Evolutionary conservation across 345 rosid genomes (phyloP).

Genomic region (Stellera chamaejasme): DNA sequence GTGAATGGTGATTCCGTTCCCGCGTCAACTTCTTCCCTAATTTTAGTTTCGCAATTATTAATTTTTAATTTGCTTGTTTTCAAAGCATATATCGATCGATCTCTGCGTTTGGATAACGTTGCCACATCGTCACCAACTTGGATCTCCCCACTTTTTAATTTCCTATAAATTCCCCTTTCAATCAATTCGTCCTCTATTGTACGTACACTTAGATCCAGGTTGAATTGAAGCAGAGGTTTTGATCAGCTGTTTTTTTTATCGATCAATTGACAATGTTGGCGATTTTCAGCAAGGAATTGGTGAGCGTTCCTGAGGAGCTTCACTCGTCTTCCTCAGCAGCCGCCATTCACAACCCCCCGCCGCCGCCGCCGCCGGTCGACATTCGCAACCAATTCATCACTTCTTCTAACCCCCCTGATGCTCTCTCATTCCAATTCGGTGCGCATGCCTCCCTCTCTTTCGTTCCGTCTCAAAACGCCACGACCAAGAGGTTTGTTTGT

Average conservation of each 20-base stretch:
- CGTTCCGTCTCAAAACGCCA: conserved; percentile 21
- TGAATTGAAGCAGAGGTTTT: neutral
- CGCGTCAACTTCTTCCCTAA: too few species aligned
- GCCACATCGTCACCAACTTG: conserved; percentile 18
- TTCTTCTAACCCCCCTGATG: conserved; percentile 23
- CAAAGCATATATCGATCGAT: neutral
- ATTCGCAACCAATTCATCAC: conserved; percentile 31
- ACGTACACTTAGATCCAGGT: neutral
- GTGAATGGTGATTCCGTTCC: too few species aligned
- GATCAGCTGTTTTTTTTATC: neutral
- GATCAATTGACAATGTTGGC: conserved; percentile 41
- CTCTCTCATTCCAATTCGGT: conserved; percentile 34
- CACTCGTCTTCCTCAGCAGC: conserved; percentile 17
- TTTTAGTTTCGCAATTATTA: too few species aligned
- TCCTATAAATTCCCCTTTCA: neutral
- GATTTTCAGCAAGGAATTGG: conserved; percentile 46
- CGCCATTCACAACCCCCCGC: conserved; percentile 2
- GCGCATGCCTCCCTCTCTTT: conserved; percentile 35
- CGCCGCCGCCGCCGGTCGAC: conserved; percentile 12
- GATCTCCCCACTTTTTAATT: conserved; percentile 6
- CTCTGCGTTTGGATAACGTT: conserved; percentile 25
- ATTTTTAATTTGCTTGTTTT: too few species aligned
- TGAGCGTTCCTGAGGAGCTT: conserved; percentile 60
- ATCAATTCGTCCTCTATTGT: too few species aligned
- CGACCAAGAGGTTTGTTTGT: conserved; percentile 41